Evolutionary conservation across 1,139 yeast genomes (phyloP).

Genomic region (Kazachstania sp.): DNA sequence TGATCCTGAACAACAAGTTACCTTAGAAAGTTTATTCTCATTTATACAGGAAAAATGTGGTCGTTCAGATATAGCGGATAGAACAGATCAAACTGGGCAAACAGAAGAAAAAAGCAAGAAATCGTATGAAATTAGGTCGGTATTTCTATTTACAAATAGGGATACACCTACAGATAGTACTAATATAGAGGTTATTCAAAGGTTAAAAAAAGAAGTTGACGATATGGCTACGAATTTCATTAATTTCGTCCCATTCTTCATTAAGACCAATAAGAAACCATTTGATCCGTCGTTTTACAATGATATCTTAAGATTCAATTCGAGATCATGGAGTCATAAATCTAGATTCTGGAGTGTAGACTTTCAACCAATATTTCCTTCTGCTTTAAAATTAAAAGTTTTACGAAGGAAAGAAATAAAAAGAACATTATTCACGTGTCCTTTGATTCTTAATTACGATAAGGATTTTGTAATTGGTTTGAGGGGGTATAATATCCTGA

Average conservation of each 20-base stretch:
- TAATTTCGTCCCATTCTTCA: conserved; percentile 55
- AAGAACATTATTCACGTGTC: conserved; percentile 55
- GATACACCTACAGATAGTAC: conserved; percentile 42
- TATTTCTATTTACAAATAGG: conserved; percentile 54
- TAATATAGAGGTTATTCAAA: conserved; percentile 31
- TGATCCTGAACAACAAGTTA: conserved; percentile 12
- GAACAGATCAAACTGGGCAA: too few species aligned
- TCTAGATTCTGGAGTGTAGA: conserved; percentile 32
- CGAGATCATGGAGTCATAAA: conserved; percentile 9
- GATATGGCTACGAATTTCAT: conserved; percentile 51
- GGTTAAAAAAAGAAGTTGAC: conserved; percentile 49
- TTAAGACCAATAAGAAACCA: conserved; percentile 33
- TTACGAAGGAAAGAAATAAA: conserved; percentile 51
- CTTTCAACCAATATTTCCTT: conserved; percentile 38
- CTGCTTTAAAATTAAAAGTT: conserved; percentile 43
- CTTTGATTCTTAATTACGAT: conserved; percentile 42
- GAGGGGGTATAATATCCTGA: conserved; percentile 60
- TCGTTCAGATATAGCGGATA: conserved; percentile 23
- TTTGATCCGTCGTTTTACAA: conserved; percentile 51
- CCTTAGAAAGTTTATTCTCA: conserved; percentile 30
- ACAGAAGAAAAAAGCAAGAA: too few species aligned
- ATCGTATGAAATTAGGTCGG: conserved; percentile 34
- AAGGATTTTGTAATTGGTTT: conserved; percentile 48
- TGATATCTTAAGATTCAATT: conserved; percentile 40
- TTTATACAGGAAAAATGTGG: conserved; percentile 35